These are phyloP conservation scores for Rubroboletus pulcherrimus DNA, from an alignment of 768 basidiomycete genomes.

Conservation along the genomic window DNA sequence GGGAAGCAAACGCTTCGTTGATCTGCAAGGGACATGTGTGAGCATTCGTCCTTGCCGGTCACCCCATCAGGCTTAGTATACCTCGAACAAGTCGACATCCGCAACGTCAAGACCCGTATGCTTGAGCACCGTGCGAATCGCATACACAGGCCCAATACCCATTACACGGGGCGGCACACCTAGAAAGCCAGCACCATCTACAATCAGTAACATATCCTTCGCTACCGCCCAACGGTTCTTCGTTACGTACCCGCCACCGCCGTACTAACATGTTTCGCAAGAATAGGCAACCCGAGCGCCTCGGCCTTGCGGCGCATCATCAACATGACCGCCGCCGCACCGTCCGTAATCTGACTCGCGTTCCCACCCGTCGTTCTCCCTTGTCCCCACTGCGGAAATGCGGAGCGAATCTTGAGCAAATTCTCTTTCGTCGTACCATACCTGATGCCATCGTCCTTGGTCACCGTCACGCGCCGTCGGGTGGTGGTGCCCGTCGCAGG, in stretches of 20 bases:
- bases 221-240: not conserved
- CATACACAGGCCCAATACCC: slow-evolving; percentile 82
- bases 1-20: slow-evolving; percentile 89
- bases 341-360: slow-evolving; percentile 82
- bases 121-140: slow-evolving; percentile 76
- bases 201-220: not conserved
- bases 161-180: slow-evolving; percentile 79
- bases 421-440: slow-evolving; percentile 66
- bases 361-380: slow-evolving; percentile 79
- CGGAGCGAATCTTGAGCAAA: slow-evolving; percentile 61
- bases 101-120: slow-evolving; percentile 58
- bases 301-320: slow-evolving; percentile 82
- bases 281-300: slow-evolving; percentile 62
- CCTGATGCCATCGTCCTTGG: slow-evolving; percentile 75
- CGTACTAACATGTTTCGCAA: slow-evolving; percentile 79
- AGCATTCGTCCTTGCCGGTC: not conserved
- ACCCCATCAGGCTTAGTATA: slow-evolving; percentile 18
- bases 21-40: slow-evolving; percentile 44
- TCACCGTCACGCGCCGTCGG: slow-evolving; percentile 50
- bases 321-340: slow-evolving; percentile 74
- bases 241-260: slow-evolving; percentile 52
- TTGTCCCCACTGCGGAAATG: slow-evolving; percentile 82
- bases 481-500: slow-evolving; percentile 43
- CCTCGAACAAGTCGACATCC: slow-evolving; percentile 82
- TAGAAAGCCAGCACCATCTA: slow-evolving; percentile 12